Evolutionary conservation across 2,329 filamentous ascomycete genomes (phyloP), one percentile per base, ranked within the genome.

Genomic region (Clathrospora elynae): DNA sequence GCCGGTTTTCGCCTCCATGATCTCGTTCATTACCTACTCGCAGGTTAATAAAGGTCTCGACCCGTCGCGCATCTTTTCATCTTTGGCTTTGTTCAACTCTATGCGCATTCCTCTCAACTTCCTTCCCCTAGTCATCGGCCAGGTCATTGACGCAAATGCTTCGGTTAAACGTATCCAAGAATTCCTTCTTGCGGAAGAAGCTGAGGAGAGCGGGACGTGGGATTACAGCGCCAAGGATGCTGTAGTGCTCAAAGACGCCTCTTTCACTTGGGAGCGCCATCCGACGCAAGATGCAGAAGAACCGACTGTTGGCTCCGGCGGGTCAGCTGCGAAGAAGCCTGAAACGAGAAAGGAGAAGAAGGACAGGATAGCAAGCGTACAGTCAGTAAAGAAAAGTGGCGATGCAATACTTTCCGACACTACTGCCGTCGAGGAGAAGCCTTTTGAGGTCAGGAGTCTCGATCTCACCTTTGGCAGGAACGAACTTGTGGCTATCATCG

Each of bases 1-100:
- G 62, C 92, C 93, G 5, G 88, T 95, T 38, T 96, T 97, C 58
- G 90, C 92, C 0, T 95, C 91, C 1, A 96, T 97, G 90, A 71
- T 97, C 26, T 83, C 92, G 0, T 97, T 97, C 69, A 92, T 97
- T 70, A 92, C 89, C 0, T 85, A 80, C 56, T 78, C 79, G 1
- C 69, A 82, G n/a, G 75, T 81, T 1, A 76, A 86, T 44, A 85
- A 90, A 56, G 68, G 70, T 18, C 78, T 97, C 12, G 76, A 82
- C 1, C 85, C 93, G 0, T 89, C 90, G 0, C 77, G 84, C 16
- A 81, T 97, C 23, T 97, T 99, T 73, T 96, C 92, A 0, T 97
- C 92, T 0, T 78, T 97, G 10, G 92, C 92, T 0, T 74, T 97
- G 6, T 99, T 97, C 79, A 97, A 97, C 68, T 85, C 87, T 4